A percentile compares a stretch with the other conserved stretches of the same genome.
These are phyloP conservation scores for Hypoxylon trugodes DNA, from an alignment of 495 filamentous ascomycete genomes.

Conservation along the genomic window DNA sequence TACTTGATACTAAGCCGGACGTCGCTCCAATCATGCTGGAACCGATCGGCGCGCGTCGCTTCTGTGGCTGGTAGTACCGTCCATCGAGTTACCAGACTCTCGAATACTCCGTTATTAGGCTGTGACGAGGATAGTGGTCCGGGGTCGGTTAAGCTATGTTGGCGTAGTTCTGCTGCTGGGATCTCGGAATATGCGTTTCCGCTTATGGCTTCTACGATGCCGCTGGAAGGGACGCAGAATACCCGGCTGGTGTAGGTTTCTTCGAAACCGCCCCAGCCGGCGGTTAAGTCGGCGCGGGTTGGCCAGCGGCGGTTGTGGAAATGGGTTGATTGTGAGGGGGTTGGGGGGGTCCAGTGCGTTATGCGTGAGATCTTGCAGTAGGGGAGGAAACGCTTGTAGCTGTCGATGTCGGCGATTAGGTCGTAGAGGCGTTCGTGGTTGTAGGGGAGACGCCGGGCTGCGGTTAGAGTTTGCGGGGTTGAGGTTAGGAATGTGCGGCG, in stretches of 20 bases:
- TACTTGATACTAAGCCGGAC: slow-evolving; percentile 79
- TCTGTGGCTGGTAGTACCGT: slow-evolving; percentile 57
- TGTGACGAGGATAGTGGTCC: slow-evolving; percentile 25
- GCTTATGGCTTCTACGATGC: slow-evolving; percentile 79
- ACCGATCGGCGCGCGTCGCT: slow-evolving; percentile 37
- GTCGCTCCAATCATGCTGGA: slow-evolving; percentile 65
- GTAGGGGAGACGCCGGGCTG: slow-evolving; percentile 83
- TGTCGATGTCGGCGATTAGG: slow-evolving; percentile 83
- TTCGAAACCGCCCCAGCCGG: slow-evolving; percentile 83
- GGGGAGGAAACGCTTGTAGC: slow-evolving; percentile 84
- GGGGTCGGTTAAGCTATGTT: slow-evolving; percentile 40
- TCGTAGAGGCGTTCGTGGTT: slow-evolving; percentile 72
- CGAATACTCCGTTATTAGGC: slow-evolving; percentile 67
- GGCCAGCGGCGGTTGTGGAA: slow-evolving; percentile 62
- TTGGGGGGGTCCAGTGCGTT: slow-evolving; percentile 59
- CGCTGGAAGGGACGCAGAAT: slow-evolving; percentile 69
- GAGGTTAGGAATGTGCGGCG: slow-evolving; percentile 51
- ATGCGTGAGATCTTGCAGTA: slow-evolving; percentile 79
- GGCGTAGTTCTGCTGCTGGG: slow-evolving; percentile 43
- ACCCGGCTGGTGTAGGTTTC: slow-evolving; percentile 82
- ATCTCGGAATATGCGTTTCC: slow-evolving; percentile 63
- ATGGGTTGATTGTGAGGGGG: slow-evolving; percentile 46
- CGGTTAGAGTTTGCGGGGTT: slow-evolving; percentile 66
- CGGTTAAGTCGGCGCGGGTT: slow-evolving; percentile 75
- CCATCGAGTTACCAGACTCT: slow-evolving; percentile 82